Conservation (phyloP, 73 alveolate genomes). For the Breviolum minutum region DNA sequence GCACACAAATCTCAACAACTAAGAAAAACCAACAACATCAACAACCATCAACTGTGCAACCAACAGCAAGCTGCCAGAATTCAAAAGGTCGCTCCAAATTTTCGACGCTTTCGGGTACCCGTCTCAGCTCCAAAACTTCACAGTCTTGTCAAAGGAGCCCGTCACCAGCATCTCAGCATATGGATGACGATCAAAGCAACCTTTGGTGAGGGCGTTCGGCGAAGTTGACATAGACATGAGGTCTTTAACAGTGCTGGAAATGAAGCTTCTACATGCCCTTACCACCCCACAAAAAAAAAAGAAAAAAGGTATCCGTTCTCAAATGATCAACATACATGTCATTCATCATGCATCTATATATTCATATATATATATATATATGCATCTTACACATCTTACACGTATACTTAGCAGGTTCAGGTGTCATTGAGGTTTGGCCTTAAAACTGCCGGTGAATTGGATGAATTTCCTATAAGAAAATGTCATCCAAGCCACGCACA, state of each 20-base stretch:
- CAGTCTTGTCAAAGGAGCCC: slow-evolving; percentile 87
- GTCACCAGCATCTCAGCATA: slow-evolving; percentile 87
- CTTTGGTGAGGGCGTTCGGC: background rate
- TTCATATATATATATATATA: too few species aligned
- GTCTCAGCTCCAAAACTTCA: slow-evolving; percentile 68
- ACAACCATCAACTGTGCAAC: background rate
- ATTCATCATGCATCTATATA: too few species aligned
- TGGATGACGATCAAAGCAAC: slow-evolving; percentile 89
- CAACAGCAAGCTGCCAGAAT: background rate
- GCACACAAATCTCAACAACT: background rate
- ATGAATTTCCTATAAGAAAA: background rate
- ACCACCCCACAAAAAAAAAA: too few species aligned
- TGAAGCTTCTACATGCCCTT: too few species aligned
- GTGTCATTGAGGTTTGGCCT: too few species aligned
- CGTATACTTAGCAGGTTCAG: too few species aligned
- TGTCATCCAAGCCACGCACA: slow-evolving; percentile 33
- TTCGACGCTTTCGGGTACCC: background rate
- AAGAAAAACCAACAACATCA: too few species aligned
- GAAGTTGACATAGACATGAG: too few species aligned
- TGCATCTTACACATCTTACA: too few species aligned
- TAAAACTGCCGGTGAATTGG: background rate
- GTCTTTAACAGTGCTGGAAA: too few species aligned
- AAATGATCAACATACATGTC: too few species aligned
- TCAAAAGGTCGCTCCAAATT: background rate
- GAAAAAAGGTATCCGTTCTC: too few species aligned